These are phyloP conservation scores for Aspergillus quadrilineatus DNA, from an alignment of 2,329 filamentous ascomycete species.

Conservation along the genomic window DNA sequence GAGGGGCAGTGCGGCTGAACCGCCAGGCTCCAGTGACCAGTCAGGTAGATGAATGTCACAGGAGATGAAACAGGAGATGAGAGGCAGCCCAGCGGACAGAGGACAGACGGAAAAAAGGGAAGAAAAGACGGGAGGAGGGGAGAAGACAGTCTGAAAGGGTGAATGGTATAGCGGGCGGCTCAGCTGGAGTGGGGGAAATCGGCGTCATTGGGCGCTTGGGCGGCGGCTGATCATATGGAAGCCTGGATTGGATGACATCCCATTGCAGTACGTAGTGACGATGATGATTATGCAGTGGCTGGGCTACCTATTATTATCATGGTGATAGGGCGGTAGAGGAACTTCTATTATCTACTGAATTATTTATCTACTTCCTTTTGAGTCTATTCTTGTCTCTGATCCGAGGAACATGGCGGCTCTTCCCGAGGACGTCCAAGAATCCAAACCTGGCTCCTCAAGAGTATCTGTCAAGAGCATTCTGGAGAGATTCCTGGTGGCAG, in stretches of 20 bases:
- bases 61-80: slow-evolving; percentile 3
- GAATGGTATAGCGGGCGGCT: slow-evolving; percentile 17
- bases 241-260: slow-evolving; percentile 1
- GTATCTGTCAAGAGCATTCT: too few species aligned
- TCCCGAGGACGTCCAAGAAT: too few species aligned
- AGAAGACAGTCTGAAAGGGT: not conserved
- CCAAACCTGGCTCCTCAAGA: too few species aligned
- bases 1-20: not conserved
- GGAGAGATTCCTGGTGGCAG: too few species aligned
- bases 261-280: not conserved
- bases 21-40: slow-evolving; percentile 2
- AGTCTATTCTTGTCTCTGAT: too few species aligned
- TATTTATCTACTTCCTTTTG: too few species aligned
- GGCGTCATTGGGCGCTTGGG: slow-evolving; percentile 18
- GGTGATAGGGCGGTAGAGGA: not conserved
- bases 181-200: slow-evolving; percentile 24
- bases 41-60: not conserved
- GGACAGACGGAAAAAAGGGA: slow-evolving; percentile 4
- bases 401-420: too few species aligned
- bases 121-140: slow-evolving; percentile 11
- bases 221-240: slow-evolving; percentile 15
- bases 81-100: slow-evolving; percentile 2
- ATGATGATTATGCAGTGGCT: slow-evolving; percentile 2
- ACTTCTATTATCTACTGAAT: too few species aligned
- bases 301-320: not conserved